These are phyloP conservation scores for Hawksworthiomyces lignivorus DNA, from an alignment of 2,329 filamentous ascomycete species.

Conservation along the genomic window DNA sequence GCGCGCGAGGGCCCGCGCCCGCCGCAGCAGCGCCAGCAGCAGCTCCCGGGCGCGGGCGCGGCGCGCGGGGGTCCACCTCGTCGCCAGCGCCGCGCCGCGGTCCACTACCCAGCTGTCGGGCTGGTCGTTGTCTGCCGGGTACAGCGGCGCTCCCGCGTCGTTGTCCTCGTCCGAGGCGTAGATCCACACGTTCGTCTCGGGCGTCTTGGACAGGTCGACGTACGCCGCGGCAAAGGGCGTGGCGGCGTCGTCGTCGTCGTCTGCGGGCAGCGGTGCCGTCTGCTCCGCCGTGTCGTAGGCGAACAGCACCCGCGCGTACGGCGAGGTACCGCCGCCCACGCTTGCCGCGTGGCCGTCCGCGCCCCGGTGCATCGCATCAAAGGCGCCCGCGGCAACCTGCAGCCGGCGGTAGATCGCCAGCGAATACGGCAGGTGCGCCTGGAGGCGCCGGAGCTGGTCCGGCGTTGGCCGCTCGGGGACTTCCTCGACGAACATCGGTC, in stretches of 20 bases:
- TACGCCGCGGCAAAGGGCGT: conserved; percentile 48
- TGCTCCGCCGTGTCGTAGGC: conserved; percentile 17
- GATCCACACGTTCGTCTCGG: conserved; percentile 59
- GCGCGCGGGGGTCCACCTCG: conserved; percentile 8
- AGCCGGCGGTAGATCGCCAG: conserved; percentile 56
- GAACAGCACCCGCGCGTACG: conserved; percentile 35
- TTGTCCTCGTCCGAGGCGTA: conserved; percentile 45
- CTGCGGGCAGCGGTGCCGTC: conserved; percentile 15
- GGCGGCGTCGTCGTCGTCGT: neutral
- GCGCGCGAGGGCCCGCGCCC: conserved; percentile 20
- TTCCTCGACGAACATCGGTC: conserved; percentile 16
- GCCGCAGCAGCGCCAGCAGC: conserved; percentile 22
- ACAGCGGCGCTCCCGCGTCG: neutral
- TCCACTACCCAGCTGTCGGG: conserved; percentile 5
- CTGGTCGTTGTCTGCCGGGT: conserved; percentile 10
- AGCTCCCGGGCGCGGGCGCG: conserved; percentile 19
- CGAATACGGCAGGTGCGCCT: conserved; percentile 46
- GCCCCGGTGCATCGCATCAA: conserved; percentile 19
- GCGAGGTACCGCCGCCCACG: conserved; percentile 32
- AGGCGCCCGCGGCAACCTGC: conserved; percentile 35
- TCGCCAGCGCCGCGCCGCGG: conserved; percentile 16
- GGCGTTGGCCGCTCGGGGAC: conserved; percentile 14
- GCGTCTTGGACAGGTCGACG: conserved; percentile 50
- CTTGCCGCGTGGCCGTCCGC: conserved; percentile 15
- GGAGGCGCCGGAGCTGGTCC: conserved; percentile 39